Conservation (phyloP, 495 filamentous ascomycete species). For the Lophium mytilinum region DNA sequence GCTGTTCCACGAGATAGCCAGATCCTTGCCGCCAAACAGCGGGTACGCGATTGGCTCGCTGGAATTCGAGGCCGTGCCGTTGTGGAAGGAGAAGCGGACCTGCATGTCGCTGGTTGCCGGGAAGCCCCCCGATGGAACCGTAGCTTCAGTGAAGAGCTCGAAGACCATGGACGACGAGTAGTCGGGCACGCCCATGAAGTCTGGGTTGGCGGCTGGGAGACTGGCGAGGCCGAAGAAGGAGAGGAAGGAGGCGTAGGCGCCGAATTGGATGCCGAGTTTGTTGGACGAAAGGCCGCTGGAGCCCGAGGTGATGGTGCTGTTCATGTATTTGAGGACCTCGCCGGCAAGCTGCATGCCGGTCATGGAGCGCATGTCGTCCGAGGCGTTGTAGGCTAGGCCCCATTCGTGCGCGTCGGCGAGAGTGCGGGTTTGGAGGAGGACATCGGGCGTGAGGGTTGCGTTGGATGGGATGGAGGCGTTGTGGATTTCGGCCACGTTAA, state of each 20-base stretch:
- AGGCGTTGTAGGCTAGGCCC: slow-evolving; percentile 53
- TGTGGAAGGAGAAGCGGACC: slow-evolving; percentile 71
- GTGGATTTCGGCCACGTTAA: slow-evolving; percentile 67
- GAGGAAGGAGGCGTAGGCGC: slow-evolving; percentile 61
- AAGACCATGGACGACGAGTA: slow-evolving; percentile 63
- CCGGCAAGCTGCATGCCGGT: slow-evolving; percentile 57
- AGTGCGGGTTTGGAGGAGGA: slow-evolving; percentile 49
- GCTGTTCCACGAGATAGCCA: slow-evolving; percentile 50
- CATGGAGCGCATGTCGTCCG: slow-evolving; percentile 53
- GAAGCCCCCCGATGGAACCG: slow-evolving; percentile 32
- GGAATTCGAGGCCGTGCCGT: slow-evolving; percentile 55
- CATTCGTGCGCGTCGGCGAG: slow-evolving; percentile 61
- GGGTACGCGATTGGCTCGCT: slow-evolving; percentile 49
- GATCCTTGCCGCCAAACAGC: slow-evolving; percentile 51
- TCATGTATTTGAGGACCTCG: slow-evolving; percentile 50
- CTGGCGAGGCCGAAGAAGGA: slow-evolving; percentile 65
- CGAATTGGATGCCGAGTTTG: slow-evolving; percentile 60
- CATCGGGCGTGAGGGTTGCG: slow-evolving; percentile 42
- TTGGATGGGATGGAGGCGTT: slow-evolving; percentile 52
- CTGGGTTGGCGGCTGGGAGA: slow-evolving; percentile 44
- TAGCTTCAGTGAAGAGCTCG: slow-evolving; percentile 61
- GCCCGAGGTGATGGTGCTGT: slow-evolving; percentile 39
- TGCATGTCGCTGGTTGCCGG: slow-evolving; percentile 50
- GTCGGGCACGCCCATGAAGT: slow-evolving; percentile 63
- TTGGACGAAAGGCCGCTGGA: slow-evolving; percentile 28